Evolutionary conservation across 2,329 filamentous ascomycete genomes (phyloP).

Genomic region (Cercospora beticola): DNA sequence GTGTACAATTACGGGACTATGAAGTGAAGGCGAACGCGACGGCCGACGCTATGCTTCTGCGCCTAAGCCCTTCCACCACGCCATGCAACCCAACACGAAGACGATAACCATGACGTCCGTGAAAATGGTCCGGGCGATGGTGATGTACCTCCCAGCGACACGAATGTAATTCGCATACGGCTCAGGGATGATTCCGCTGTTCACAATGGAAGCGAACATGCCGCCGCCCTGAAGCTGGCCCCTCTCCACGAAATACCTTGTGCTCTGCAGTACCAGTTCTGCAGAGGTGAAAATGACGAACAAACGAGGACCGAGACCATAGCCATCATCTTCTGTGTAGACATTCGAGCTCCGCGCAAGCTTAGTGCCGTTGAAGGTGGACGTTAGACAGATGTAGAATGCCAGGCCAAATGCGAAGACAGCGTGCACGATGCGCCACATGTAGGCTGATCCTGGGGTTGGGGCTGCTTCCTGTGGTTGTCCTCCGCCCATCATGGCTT

Average conservation of each 20-base stretch:
- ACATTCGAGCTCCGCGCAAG: slow-evolving; percentile 50
- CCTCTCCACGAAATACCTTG: slow-evolving; percentile 68
- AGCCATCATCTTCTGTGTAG: slow-evolving; percentile 44
- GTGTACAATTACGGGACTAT: slow-evolving; percentile 5
- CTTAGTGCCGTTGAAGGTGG: slow-evolving; percentile 67
- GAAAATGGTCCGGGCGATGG: slow-evolving; percentile 70
- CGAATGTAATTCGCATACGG: slow-evolving; percentile 62
- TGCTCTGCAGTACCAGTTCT: slow-evolving; percentile 70
- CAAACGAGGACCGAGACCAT: slow-evolving; percentile 54
- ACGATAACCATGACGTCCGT: slow-evolving; percentile 73
- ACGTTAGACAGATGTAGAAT: slow-evolving; percentile 66
- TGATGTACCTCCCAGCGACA: slow-evolving; percentile 63
- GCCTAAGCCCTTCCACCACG: slow-evolving; percentile 46
- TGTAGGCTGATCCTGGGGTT: slow-evolving; percentile 47
- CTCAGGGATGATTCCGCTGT: slow-evolving; percentile 61
- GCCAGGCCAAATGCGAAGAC: slow-evolving; percentile 69
- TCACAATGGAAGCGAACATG: slow-evolving; percentile 62
- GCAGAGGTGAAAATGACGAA: slow-evolving; percentile 81
- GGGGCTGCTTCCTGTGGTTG: slow-evolving; percentile 36
- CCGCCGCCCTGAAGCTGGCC: slow-evolving; percentile 58
- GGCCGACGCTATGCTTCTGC: slow-evolving; percentile 20
- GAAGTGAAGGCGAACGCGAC: not conserved
- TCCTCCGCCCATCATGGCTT: slow-evolving; percentile 44
- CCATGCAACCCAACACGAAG: slow-evolving; percentile 66
- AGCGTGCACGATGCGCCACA: slow-evolving; percentile 74